Conservation (phyloP, 345 rosid genomes). For the Citrus inodora region DNA sequence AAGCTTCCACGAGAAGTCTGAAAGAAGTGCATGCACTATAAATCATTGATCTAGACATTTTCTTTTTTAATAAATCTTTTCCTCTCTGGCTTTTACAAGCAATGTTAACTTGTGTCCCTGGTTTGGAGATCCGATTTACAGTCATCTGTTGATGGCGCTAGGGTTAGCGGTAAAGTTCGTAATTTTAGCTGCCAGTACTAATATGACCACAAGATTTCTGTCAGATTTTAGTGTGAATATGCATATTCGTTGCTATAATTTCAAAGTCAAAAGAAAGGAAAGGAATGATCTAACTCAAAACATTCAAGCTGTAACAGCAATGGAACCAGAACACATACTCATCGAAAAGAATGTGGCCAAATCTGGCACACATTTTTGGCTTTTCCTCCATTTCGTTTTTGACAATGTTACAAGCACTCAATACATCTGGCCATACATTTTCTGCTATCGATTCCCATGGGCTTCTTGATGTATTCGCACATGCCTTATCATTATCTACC, state of each 20-base stretch:
- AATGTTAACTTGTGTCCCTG: background rate
- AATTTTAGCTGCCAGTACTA: too few relatives aligned
- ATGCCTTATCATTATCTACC: background rate
- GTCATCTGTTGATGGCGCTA: background rate
- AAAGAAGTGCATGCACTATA: background rate
- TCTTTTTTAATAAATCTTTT: background rate
- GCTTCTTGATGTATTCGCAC: background rate
- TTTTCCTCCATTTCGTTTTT: slow-evolving; percentile 15
- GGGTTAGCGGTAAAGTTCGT: background rate
- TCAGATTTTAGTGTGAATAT: too few relatives aligned
- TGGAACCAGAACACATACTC: slow-evolving; percentile 6
- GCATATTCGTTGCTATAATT: too few relatives aligned
- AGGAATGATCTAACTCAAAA: background rate
- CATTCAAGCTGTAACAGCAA: background rate
- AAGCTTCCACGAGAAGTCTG: background rate
- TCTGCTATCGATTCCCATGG: slow-evolving; percentile 23
- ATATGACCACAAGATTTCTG: too few relatives aligned
- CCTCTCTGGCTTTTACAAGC: background rate
- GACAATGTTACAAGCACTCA: slow-evolving; percentile 14
- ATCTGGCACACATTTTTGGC: slow-evolving; percentile 23
- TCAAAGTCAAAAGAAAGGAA: background rate
- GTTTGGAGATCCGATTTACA: background rate
- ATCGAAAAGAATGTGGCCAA: slow-evolving; percentile 24
- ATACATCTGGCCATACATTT: slow-evolving; percentile 21
- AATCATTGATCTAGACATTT: background rate